Base-by-base conservation (phyloP, 2,329 filamentous ascomycete species). In the Didymella lethalis region DNA sequence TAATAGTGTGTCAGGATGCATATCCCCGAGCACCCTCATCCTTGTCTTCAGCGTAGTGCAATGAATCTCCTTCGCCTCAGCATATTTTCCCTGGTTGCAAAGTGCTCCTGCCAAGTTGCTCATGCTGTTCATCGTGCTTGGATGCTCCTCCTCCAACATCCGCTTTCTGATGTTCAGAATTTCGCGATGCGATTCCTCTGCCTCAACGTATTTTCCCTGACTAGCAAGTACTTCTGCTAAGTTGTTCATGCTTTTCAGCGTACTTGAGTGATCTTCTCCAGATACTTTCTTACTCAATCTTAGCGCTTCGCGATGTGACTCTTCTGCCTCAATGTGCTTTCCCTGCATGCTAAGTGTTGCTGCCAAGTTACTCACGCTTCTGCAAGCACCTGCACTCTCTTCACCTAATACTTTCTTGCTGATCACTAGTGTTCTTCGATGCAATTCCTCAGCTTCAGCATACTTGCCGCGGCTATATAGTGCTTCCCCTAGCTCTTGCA, bases 81-180 rank as follows among this genome's bases (percentile, higher is more conserved):
- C 32, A 12, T 34, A 34, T 12, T 34, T 34, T 5, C 32, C 32
- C 32, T 34, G 32, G 1, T 16, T 14, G 14, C 32, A 5, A 5
- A 34, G 32, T 16, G 14, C 32, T 34, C 11, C 8, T 14, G 32
- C 32, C 11, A 34, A 11, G 11, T 34, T 34, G 32, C 14, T 34
- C 32, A 34, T 34, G 32, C 32, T 34, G 8, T 10, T 16, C 32
- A 34, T 10, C 32, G 32, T 34, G 32, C 5, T 5, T 12, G 32
- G 32, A 12, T 34, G 57, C 57, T 59, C 14, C 25, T 28, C 10
- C 18, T 46, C 50, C 4, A 55, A 44, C 45, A 55, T 25, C 44
- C 28, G 55, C 51, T 40, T 38, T 26, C n/a, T 34, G 3, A 43
- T 18, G 4, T 38, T 18, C 5, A 38, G n/a, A 5, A n/a, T 20